phyloP scores from a whole-genome alignment of 352 stramenopile species.

The Lagenidium sp. region DNA sequence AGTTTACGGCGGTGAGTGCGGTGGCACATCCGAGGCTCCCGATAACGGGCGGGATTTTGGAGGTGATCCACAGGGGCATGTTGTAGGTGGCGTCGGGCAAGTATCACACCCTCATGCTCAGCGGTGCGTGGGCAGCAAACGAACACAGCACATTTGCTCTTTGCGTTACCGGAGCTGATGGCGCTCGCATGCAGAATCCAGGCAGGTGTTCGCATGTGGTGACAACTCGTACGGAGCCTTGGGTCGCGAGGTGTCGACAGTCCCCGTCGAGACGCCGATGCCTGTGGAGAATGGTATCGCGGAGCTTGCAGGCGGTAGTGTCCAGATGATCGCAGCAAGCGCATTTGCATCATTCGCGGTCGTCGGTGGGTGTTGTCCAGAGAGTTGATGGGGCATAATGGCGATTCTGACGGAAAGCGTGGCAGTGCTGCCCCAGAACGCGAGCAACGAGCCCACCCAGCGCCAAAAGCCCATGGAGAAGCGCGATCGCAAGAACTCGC shows the following conservation, averaged over 20 bases:
- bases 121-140: conserved; percentile 28
- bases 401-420: not conserved
- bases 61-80: not conserved
- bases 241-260: conserved; percentile 3
- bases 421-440: conserved; percentile 13
- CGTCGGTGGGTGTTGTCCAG: conserved; percentile 21
- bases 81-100: conserved; percentile 56
- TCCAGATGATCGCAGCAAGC: conserved; percentile 49
- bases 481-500: too few relatives aligned
- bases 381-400: not conserved
- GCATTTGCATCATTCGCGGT: conserved; percentile 63
- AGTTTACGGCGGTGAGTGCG: conserved; percentile 50
- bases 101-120: conserved; percentile 68
- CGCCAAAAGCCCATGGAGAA: too few relatives aligned
- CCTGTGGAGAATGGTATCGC: conserved; percentile 16
- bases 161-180: too few relatives aligned
- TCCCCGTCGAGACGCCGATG: conserved; percentile 15
- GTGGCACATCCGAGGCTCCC: too few relatives aligned
- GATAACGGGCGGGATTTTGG: too few relatives aligned
- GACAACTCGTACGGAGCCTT: conserved; percentile 60
- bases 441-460: too few relatives aligned
- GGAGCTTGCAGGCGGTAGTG: conserved; percentile 16
- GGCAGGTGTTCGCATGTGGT: conserved; percentile 51
- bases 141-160: too few relatives aligned
- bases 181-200: too few relatives aligned